These are phyloP conservation scores for Didymella segeticola DNA, from an alignment of 2,329 filamentous ascomycete genomes.

Conservation along the genomic window DNA sequence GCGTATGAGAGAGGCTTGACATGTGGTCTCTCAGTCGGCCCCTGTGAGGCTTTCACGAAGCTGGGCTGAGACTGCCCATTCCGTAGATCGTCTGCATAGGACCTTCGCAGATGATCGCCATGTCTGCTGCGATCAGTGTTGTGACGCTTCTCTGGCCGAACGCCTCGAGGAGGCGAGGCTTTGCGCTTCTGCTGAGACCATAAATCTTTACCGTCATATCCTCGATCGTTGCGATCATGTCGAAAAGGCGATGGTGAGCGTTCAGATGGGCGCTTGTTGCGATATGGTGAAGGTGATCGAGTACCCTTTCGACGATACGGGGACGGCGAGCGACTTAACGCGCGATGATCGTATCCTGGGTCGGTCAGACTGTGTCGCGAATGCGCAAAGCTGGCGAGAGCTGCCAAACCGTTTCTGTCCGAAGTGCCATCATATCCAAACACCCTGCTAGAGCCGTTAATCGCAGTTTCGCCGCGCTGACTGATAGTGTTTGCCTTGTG, in stretches of 20 bases:
- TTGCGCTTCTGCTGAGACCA: conserved; percentile 44
- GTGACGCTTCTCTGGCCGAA: conserved; percentile 64
- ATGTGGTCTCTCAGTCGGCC: conserved; percentile 20
- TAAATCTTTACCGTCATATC: conserved; percentile 19
- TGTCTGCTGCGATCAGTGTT: conserved; percentile 44
- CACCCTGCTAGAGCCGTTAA: conserved; percentile 46
- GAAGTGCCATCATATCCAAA: conserved; percentile 38
- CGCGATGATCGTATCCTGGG: conserved; percentile 27
- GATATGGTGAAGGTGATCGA: conserved; percentile 39
- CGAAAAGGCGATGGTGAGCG: conserved; percentile 41
- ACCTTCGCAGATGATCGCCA: conserved; percentile 67
- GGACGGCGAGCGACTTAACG: conserved; percentile 40
- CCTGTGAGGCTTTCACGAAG: conserved; percentile 19
- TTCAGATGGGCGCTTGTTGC: conserved; percentile 27
- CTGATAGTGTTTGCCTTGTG: conserved; percentile 46
- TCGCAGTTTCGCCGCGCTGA: conserved; percentile 36
- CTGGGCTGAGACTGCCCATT: conserved; percentile 11
- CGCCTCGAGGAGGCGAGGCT: conserved; percentile 50
- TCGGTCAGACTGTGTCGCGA: conserved; percentile 3
- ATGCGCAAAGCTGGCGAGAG: neutral
- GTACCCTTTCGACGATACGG: conserved; percentile 36
- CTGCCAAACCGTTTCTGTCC: conserved; percentile 28
- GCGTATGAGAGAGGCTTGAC: conserved; percentile 40
- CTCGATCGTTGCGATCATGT: conserved; percentile 32
- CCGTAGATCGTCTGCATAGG: conserved; percentile 59